Conservation (phyloP, 1,284 basidiomycete species). For the Sporisorium sorghi region DNA sequence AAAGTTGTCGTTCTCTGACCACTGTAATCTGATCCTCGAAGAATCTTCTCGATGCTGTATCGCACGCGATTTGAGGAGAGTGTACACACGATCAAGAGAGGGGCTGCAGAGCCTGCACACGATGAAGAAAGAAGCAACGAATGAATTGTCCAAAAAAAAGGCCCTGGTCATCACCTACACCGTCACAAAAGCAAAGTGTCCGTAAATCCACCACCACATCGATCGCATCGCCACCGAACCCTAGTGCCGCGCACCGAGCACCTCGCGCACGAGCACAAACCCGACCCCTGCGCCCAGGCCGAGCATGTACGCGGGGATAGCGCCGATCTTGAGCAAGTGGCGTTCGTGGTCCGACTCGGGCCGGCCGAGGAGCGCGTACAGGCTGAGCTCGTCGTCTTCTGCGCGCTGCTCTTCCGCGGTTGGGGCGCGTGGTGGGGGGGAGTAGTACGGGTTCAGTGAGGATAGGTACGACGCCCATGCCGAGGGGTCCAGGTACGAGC, state of each 20-base stretch:
- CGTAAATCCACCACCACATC: too few relatives aligned
- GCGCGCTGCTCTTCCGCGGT: background rate
- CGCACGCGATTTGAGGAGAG: too few relatives aligned
- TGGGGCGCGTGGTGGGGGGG: constrained; percentile 1
- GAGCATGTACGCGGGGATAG: constrained; percentile 59
- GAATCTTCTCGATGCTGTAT: too few relatives aligned
- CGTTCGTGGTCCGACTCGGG: constrained; percentile 26
- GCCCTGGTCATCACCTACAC: too few relatives aligned
- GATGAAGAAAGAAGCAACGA: background rate
- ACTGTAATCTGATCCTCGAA: background rate
- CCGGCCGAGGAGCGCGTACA: constrained; percentile 32
- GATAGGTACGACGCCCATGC: constrained; percentile 35
- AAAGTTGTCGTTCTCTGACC: background rate
- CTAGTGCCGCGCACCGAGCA: constrained; percentile 23
- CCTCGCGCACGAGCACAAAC: constrained; percentile 53
- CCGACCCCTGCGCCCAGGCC: constrained; percentile 53
- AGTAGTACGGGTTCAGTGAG: constrained; percentile 45
- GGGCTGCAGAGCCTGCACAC: too few relatives aligned
- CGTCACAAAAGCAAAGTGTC: background rate
- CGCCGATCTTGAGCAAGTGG: constrained; percentile 39
- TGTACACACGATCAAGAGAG: too few relatives aligned
- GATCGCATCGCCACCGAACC: background rate
- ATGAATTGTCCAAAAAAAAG: background rate
- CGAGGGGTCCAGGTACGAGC: constrained; percentile 5
- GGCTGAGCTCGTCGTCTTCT: constrained; percentile 21